phyloP scores from a whole-genome alignment of 2,329 filamentous ascomycete genomes.

The Paraphoma sp. region DNA sequence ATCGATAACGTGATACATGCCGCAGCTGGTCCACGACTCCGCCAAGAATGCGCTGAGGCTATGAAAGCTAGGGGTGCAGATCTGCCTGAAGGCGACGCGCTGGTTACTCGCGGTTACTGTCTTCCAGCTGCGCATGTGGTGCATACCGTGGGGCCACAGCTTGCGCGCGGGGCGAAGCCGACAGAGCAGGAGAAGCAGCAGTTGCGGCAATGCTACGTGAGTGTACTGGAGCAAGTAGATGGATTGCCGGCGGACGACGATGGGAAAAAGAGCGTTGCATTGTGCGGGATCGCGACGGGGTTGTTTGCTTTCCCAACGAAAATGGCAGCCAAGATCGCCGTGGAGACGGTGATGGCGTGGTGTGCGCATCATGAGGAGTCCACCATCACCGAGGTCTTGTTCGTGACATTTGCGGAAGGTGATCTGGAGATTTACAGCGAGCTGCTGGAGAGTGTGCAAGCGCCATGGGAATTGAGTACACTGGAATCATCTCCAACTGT shows the following conservation, averaged over 20 bases:
- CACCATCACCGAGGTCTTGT: constrained; percentile 39
- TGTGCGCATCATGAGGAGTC: constrained; percentile 29
- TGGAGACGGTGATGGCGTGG: constrained; percentile 35
- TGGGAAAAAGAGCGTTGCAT: constrained; percentile 35
- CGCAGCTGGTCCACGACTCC: constrained; percentile 38
- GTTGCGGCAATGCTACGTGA: constrained; percentile 39
- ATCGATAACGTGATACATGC: constrained; percentile 49
- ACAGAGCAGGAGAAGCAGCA: constrained; percentile 22
- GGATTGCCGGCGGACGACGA: constrained; percentile 23
- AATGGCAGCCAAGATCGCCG: constrained; percentile 37
- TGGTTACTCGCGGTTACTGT: constrained; percentile 35
- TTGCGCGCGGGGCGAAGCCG: constrained; percentile 26
- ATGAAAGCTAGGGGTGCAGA: constrained; percentile 29
- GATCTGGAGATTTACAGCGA: constrained; percentile 28
- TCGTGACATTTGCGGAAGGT: constrained; percentile 41
- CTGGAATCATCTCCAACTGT: neutral
- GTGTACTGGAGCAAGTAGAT: constrained; percentile 38
- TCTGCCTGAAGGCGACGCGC: constrained; percentile 33
- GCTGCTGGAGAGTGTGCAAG: constrained; percentile 8
- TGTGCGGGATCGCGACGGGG: constrained; percentile 47
- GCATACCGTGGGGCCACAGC: constrained; percentile 46
- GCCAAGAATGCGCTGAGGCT: constrained; percentile 36
- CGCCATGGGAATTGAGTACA: neutral
- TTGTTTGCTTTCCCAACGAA: constrained; percentile 43
- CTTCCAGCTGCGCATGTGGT: constrained; percentile 38